phyloP scores from a whole-genome alignment of 495 filamentous ascomycete genomes.

The Penicillium flavigenum region DNA sequence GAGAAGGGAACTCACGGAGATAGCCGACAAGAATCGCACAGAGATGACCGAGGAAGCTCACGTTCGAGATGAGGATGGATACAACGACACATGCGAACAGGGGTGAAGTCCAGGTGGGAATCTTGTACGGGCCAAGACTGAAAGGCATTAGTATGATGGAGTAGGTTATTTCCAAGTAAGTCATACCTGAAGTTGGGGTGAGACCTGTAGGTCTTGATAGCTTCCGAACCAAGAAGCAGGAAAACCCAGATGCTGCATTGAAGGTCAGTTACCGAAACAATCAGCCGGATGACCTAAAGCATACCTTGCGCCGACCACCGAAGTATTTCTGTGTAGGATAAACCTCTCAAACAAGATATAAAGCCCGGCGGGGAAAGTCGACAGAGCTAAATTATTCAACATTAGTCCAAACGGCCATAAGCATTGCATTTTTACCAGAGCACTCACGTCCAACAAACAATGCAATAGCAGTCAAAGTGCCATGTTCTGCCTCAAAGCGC shows the following conservation, averaged over 20 bases:
- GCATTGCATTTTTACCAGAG: not conserved
- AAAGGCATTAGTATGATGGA: constrained; percentile 11
- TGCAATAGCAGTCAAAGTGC: constrained; percentile 78
- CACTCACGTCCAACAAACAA: constrained; percentile 90
- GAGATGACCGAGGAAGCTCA: constrained; percentile 82
- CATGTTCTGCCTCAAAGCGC: constrained; percentile 90
- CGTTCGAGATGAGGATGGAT: constrained; percentile 72
- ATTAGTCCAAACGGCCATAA: constrained; percentile 17
- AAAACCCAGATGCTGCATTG: constrained; percentile 80
- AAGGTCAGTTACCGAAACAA: constrained; percentile 13
- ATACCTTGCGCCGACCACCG: constrained; percentile 81
- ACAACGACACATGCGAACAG: constrained; percentile 67
- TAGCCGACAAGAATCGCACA: constrained; percentile 81
- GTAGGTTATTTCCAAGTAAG: not conserved
- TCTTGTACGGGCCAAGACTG: constrained; percentile 60
- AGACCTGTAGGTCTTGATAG: constrained; percentile 71
- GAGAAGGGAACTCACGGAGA: constrained; percentile 58
- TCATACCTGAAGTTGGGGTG: constrained; percentile 70
- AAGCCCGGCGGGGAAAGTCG: constrained; percentile 70
- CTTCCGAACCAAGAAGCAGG: constrained; percentile 77
- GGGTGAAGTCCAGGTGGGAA: constrained; percentile 93
- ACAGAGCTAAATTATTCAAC: constrained; percentile 55
- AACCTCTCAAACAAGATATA: constrained; percentile 71
- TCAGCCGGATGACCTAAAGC: constrained; percentile 14
- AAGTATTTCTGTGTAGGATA: constrained; percentile 61